phyloP scores from a whole-genome alignment of 805 yeast genomes.

The Candida jianshihensis region DNA sequence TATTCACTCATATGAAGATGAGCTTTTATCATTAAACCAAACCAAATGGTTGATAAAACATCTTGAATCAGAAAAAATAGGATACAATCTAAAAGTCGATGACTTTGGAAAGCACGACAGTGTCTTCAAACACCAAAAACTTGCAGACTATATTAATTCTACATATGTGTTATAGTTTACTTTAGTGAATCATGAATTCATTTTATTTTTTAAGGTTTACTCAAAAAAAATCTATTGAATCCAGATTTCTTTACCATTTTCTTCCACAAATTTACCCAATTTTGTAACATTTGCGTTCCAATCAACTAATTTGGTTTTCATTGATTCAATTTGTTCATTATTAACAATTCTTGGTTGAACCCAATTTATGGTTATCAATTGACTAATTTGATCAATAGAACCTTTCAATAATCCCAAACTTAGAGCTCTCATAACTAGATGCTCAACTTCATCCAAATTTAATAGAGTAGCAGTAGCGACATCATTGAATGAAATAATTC shows the following conservation, averaged over 20 bases:
- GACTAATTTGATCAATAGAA: conserved; percentile 80
- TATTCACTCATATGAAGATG: conserved; percentile 62
- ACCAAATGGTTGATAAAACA: conserved; percentile 31
- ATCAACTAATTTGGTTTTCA: conserved; percentile 62
- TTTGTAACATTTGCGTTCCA: conserved; percentile 77
- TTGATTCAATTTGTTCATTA: conserved; percentile 65
- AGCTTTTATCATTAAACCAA: conserved; percentile 50
- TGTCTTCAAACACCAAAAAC: conserved; percentile 39
- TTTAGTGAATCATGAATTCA: too few relatives aligned
- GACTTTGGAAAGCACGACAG: conserved; percentile 60
- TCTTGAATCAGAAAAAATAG: conserved; percentile 21
- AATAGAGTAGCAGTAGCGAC: conserved; percentile 68
- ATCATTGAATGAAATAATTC: conserved; percentile 65
- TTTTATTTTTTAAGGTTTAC: background rate
- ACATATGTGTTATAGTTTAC: conserved; percentile 6
- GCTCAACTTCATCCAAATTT: conserved; percentile 66
- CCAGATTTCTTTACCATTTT: conserved; percentile 61
- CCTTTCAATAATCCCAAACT: conserved; percentile 81
- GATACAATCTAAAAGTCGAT: conserved; percentile 22
- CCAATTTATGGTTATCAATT: conserved; percentile 81
- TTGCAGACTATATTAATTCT: conserved; percentile 28
- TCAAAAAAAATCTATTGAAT: conserved; percentile 24
- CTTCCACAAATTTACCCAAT: conserved; percentile 55
- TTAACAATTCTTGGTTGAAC: conserved; percentile 93
- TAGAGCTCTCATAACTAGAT: conserved; percentile 84